Percentiles rank a stretch among this genome's conserved stretches.
Evolutionary conservation across 202 grass and related monocot species (phyloP).

Genomic region (Zoysia matrella): DNA sequence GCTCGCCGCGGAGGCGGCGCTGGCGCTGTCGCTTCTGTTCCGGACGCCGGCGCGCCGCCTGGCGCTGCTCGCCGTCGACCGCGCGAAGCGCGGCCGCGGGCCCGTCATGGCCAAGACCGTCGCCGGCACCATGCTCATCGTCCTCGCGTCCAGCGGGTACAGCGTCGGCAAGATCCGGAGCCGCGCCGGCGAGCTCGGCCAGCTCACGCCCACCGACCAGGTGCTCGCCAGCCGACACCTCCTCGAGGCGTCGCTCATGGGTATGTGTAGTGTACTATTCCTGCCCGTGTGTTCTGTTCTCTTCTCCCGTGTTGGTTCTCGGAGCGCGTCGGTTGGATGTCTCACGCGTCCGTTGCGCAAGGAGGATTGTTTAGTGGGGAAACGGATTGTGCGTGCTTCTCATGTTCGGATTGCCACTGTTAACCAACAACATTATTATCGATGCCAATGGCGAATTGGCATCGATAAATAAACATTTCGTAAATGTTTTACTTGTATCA

Average conservation of each 20-base stretch:
- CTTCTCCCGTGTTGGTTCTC: background rate
- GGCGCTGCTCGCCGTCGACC: slow-evolving; percentile 56
- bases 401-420: background rate
- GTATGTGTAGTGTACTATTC: slow-evolving; percentile 26
- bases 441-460: background rate
- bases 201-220: slow-evolving; percentile 82
- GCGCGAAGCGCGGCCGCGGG: slow-evolving; percentile 62
- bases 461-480: too few species aligned
- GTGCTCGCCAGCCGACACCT: slow-evolving; percentile 72
- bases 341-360: background rate
- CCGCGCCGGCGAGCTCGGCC: slow-evolving; percentile 48
- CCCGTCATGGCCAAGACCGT: slow-evolving; percentile 69
- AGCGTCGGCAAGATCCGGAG: slow-evolving; percentile 71
- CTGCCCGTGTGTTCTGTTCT: background rate
- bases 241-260: slow-evolving; percentile 82
- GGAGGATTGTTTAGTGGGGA: background rate
- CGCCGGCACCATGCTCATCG: slow-evolving; percentile 58
- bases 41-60: slow-evolving; percentile 53
- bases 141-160: slow-evolving; percentile 54
- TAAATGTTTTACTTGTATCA: too few species aligned
- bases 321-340: background rate
- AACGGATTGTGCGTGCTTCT: background rate
- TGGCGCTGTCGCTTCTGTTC: slow-evolving; percentile 72
- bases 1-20: slow-evolving; percentile 59
- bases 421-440: background rate